Evolutionary conservation across 2,329 filamentous ascomycete genomes (phyloP).

Genomic region (Ophiostoma australiae): DNA sequence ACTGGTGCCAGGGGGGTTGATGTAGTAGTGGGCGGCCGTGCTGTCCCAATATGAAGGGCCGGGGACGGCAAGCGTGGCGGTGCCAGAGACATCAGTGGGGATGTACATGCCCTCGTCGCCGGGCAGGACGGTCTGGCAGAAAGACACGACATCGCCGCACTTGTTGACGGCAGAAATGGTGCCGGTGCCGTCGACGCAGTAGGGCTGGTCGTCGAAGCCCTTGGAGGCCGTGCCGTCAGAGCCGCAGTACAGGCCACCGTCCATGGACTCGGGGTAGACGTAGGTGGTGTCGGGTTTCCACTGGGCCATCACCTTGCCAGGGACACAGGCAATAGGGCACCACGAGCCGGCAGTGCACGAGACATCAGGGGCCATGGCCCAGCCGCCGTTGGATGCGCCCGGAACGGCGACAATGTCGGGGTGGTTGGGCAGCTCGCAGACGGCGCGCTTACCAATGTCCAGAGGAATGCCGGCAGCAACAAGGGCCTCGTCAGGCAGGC

Average conservation of each 20-base stretch:
- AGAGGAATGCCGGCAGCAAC: constrained; percentile 2
- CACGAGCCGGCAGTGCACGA: constrained; percentile 61
- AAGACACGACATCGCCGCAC: constrained; percentile 57
- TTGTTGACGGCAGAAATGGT: constrained; percentile 63
- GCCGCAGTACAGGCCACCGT: constrained; percentile 70
- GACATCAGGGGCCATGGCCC: constrained; percentile 74
- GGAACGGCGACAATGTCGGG: constrained; percentile 64
- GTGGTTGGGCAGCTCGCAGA: constrained; percentile 62
- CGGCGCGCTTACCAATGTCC: constrained; percentile 44
- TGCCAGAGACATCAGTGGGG: constrained; percentile 60
- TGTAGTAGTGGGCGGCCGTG: constrained; percentile 73
- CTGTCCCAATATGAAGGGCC: constrained; percentile 63
- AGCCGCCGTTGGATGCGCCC: constrained; percentile 64
- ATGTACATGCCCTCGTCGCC: constrained; percentile 81
- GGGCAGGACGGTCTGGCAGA: constrained; percentile 74
- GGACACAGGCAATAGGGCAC: constrained; percentile 71
- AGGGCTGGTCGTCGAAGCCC: constrained; percentile 62
- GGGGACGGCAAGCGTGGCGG: constrained; percentile 63
- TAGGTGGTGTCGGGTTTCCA: constrained; percentile 71
- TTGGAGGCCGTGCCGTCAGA: constrained; percentile 60
- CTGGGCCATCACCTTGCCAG: constrained; percentile 72
- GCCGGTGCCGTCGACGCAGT: constrained; percentile 66
- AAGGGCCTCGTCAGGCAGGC: constrained; percentile 32
- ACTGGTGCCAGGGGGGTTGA: constrained; percentile 65
- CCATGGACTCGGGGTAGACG: constrained; percentile 66